Conservation (phyloP, 2,329 filamentous ascomycete species). For the Cryphonectria japonica region DNA sequence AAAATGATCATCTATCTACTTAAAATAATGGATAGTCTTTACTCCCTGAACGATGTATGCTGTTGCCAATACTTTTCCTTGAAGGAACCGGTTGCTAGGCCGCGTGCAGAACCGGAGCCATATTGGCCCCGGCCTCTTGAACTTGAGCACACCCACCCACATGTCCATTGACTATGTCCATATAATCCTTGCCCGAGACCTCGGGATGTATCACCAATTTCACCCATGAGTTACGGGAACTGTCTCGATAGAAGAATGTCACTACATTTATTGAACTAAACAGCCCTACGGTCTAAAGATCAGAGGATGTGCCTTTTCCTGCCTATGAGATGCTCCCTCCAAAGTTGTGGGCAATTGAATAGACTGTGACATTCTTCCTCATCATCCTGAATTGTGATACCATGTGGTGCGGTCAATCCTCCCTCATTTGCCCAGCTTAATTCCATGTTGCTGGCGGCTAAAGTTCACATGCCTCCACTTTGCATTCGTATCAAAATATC, state of each 20-base stretch:
- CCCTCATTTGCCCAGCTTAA: conserved; percentile 28
- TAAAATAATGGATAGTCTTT: neutral
- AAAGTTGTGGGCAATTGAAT: conserved; percentile 30
- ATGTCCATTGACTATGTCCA: neutral
- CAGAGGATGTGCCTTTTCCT: conserved; percentile 30
- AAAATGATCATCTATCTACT: neutral
- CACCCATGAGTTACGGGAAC: neutral
- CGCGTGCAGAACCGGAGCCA: too few species aligned
- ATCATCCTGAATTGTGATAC: conserved; percentile 21
- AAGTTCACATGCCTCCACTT: conserved; percentile 27
- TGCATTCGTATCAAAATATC: conserved; percentile 26
- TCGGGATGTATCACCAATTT: neutral
- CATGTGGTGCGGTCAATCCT: conserved; percentile 15
- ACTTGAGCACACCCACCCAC: neutral
- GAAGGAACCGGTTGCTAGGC: too few species aligned
- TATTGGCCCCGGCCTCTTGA: too few species aligned
- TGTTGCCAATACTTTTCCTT: neutral
- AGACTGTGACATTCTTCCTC: conserved; percentile 29
- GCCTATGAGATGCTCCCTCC: conserved; percentile 30
- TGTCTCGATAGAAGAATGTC: conserved; percentile 19
- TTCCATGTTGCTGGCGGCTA: conserved; percentile 22
- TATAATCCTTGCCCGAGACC: neutral
- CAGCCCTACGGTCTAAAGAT: conserved; percentile 30
- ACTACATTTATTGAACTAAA: conserved; percentile 28
- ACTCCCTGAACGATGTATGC: neutral